A percentile compares a stretch with the other conserved stretches of the same genome.
phyloP scores from a whole-genome alignment of 768 basidiomycete species.

The Boletus sp. region DNA sequence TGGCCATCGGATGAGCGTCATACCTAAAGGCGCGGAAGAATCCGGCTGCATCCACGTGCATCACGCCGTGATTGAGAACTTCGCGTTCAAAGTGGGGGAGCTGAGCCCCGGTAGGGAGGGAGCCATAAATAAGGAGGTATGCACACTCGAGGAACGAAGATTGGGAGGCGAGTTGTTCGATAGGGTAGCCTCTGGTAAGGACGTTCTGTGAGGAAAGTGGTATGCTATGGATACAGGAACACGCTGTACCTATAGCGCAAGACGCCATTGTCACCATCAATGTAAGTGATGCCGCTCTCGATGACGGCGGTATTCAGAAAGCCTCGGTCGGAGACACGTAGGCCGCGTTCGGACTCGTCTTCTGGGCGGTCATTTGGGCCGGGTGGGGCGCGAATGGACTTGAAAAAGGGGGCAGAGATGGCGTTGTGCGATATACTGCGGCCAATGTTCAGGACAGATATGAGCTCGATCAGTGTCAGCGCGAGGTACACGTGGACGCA shows the following conservation, averaged over 20 bases:
- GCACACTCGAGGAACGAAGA: conserved; percentile 81
- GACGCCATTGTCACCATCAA: conserved; percentile 86
- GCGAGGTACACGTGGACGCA: conserved; percentile 36
- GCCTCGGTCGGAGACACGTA: conserved; percentile 76
- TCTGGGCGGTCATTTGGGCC: conserved; percentile 66
- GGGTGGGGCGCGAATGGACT: conserved; percentile 60
- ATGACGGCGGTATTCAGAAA: conserved; percentile 84
- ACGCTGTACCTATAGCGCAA: conserved; percentile 65
- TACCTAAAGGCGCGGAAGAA: conserved; percentile 79
- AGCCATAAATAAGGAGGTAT: conserved; percentile 87
- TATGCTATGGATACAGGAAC: background rate
- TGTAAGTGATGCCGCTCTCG: conserved; percentile 81
- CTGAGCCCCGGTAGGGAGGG: conserved; percentile 64
- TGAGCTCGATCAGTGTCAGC: background rate
- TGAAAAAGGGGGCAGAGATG: conserved; percentile 79
- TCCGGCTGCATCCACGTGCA: conserved; percentile 66
- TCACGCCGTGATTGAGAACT: conserved; percentile 71
- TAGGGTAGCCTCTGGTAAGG: conserved; percentile 76
- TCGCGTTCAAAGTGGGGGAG: conserved; percentile 67
- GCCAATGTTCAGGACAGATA: background rate
- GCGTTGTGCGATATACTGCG: conserved; percentile 77
- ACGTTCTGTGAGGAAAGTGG: background rate
- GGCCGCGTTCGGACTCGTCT: conserved; percentile 79
- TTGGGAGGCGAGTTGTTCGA: conserved; percentile 82
- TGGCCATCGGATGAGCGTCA: conserved; percentile 92